Evolutionary conservation across 169 alveolate species (phyloP), one percentile per base, ranked within the genome.

Genomic region (Eimeria mitis): DNA sequence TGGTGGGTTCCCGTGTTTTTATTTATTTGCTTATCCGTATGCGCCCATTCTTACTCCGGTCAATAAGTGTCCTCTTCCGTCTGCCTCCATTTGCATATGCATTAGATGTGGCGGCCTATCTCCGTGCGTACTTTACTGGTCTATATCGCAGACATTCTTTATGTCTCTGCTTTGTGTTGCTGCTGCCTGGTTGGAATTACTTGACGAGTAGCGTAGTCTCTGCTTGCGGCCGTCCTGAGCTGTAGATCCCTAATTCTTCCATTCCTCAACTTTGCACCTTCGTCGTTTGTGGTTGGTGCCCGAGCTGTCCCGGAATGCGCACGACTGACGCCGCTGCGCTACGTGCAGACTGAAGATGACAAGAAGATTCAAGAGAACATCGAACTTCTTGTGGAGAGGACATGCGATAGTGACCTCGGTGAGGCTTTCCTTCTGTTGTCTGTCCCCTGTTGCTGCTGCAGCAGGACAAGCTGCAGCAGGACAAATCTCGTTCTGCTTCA

Each of bases 331-430:
- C 4, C 49, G 28, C 47, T 1, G 47, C n/a, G 65, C 61, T 84
- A 25, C 52, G 75, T 49, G 70, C 96, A 94, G 96, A 47, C 95
- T 25, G 96, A 94, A 83, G 96, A 94, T 21, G 96, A 94, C 90
- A 84, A 85, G 95, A 84, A 85, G 85, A 94, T 81, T 37, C 90
- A 85, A 47, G 96, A 94, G 63, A 83, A 94, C 73, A 84, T 94
- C 63, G 96, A 94, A 52, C 94, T 94, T 49, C 83, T 94, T 28
- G 96, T 94, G 37, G 96, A 94, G 81, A 44, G 96, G n/a, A 68
- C 91, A 31, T 90, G 91, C 56, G 96, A 94, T 68, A 14, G 59
- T 44, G 96, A 94, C 70, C 95, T 70, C 28, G 96, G 96, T 94
- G 85, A 28, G 96, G 56, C 8, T 9, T 23, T 40, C 49, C 23